A percentile compares a stretch with the other conserved stretches of the same genome.
These are phyloP conservation scores for Lachancea fermentati DNA, from an alignment of 805 yeast species.

Conservation along the genomic window DNA sequence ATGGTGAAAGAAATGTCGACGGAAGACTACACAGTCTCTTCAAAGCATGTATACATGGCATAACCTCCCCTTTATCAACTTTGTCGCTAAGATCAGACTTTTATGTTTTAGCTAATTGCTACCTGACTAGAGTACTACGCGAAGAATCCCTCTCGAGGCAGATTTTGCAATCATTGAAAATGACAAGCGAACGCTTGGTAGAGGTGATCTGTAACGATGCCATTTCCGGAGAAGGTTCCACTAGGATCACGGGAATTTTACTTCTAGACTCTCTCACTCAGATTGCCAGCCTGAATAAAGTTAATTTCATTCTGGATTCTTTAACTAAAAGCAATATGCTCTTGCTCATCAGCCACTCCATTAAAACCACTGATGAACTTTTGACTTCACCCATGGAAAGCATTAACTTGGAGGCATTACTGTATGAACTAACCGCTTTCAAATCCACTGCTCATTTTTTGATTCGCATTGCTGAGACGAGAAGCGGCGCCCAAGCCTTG, in stretches of 20 bases:
- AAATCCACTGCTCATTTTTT: slow-evolving; percentile 66
- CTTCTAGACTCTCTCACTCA: slow-evolving; percentile 63
- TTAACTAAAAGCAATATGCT: slow-evolving; percentile 64
- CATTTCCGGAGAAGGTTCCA: slow-evolving; percentile 68
- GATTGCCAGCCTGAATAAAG: slow-evolving; percentile 44
- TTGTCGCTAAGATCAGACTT: slow-evolving; percentile 69
- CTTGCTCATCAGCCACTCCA: slow-evolving; percentile 55
- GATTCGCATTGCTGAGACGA: slow-evolving; percentile 68
- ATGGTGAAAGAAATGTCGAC: slow-evolving; percentile 35
- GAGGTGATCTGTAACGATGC: slow-evolving; percentile 72
- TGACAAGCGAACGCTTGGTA: slow-evolving; percentile 56
- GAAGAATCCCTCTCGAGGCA: slow-evolving; percentile 41
- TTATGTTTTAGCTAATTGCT: slow-evolving; percentile 66
- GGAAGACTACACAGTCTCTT: slow-evolving; percentile 64
- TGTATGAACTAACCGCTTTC: slow-evolving; percentile 74
- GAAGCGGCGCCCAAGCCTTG: slow-evolving; percentile 70
- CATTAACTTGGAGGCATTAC: slow-evolving; percentile 45
- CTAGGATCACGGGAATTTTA: slow-evolving; percentile 70
- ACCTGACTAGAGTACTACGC: slow-evolving; percentile 45
- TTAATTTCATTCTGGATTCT: slow-evolving; percentile 52
- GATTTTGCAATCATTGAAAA: slow-evolving; percentile 47
- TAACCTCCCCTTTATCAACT: slow-evolving; percentile 63
- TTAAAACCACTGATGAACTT: slow-evolving; percentile 65
- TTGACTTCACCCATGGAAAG: slow-evolving; percentile 36
- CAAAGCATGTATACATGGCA: slow-evolving; percentile 67